Conservation (phyloP, 805 yeast genomes). For the Starmerella geochares region DNA sequence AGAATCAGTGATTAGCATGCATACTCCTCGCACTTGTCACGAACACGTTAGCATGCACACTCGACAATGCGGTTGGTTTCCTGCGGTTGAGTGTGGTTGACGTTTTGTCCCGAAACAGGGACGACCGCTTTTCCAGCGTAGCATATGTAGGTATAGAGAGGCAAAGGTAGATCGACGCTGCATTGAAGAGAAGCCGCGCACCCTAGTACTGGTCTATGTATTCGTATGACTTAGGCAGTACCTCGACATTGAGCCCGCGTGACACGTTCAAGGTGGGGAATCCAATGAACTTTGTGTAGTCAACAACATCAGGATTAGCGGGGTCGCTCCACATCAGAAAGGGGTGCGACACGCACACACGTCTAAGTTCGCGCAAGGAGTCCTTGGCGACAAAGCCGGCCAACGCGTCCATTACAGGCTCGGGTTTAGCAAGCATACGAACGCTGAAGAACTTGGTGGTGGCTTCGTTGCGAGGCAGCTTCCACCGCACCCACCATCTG, state of each 20-base stretch:
- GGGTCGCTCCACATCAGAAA: conserved; percentile 20
- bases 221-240: conserved; percentile 11
- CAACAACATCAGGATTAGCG: conserved; percentile 2
- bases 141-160: too few relatives aligned
- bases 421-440: conserved; percentile 7
- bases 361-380: background rate
- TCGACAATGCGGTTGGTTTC: too few relatives aligned
- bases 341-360: conserved; percentile 16
- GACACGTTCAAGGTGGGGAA: conserved; percentile 19
- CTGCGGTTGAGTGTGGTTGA: too few relatives aligned
- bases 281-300: conserved; percentile 16
- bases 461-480: conserved; percentile 3
- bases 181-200: too few relatives aligned
- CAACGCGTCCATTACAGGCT: background rate
- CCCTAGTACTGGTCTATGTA: conserved; percentile 6
- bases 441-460: conserved; percentile 5
- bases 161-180: too few relatives aligned
- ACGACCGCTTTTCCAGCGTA: too few relatives aligned
- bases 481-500: conserved; percentile 25
- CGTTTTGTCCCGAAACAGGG: too few relatives aligned
- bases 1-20: too few relatives aligned
- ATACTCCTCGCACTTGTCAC: too few relatives aligned
- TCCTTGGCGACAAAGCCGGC: background rate
- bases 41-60: too few relatives aligned
- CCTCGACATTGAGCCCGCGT: conserved; percentile 15